Percentiles rank a stretch among this genome's conserved stretches.
Evolutionary conservation across 331 rosid species (phyloP).

Genomic region (Rosa hybrid): DNA sequence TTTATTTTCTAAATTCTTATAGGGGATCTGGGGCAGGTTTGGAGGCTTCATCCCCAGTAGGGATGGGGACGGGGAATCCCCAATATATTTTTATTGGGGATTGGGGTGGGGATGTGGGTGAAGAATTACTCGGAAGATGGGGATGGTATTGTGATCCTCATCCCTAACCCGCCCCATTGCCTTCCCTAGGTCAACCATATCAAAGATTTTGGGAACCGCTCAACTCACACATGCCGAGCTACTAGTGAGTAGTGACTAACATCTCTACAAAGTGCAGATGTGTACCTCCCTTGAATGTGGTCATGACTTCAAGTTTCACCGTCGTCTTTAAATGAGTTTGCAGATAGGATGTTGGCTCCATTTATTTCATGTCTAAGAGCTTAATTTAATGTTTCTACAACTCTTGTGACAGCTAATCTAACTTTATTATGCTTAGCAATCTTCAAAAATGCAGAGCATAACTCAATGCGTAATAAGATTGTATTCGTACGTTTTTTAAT

Average conservation of each 20-base stretch:
- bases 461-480: no score
- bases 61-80: no score
- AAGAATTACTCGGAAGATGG: no score
- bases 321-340: conserved; percentile 16
- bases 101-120: no score
- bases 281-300: not conserved
- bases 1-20: no score
- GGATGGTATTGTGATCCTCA: no score
- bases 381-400: not conserved
- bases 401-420: not conserved
- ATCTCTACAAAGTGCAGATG: not conserved
- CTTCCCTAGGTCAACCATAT: not conserved
- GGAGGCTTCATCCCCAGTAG: no score
- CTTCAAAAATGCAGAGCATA: not conserved
- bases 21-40: no score
- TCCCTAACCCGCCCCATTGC: no score
- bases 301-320: conserved; percentile 8
- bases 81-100: no score
- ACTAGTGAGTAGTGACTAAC: not conserved
- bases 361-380: not conserved
- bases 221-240: not conserved
- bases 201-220: not conserved
- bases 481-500: no score
- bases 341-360: not conserved
- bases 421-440: not conserved